Conservation (phyloP, 345 rosid genomes). For the Melastoma malabathricum region DNA sequence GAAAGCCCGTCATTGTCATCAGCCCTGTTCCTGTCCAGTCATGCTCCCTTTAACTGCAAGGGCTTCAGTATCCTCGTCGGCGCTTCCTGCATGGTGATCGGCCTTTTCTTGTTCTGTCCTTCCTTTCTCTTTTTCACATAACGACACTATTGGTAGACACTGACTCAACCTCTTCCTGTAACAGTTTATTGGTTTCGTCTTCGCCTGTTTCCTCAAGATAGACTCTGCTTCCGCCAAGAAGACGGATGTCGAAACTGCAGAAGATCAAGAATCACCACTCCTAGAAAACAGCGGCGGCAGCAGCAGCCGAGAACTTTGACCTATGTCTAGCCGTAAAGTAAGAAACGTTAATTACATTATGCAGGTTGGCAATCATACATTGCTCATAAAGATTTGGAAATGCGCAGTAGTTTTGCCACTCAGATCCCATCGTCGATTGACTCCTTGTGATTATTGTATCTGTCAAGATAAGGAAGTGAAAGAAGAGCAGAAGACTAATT, state of each 20-base stretch:
- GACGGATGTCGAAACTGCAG: conserved; percentile 4
- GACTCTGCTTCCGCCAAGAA: conserved; percentile 7
- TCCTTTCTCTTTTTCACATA: background rate
- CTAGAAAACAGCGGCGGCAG: background rate
- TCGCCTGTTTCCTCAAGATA: conserved; percentile 20
- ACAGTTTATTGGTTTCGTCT: conserved; percentile 6
- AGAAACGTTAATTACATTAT: no score
- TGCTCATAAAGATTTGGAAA: no score
- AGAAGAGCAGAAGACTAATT: no score
- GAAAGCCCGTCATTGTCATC: background rate
- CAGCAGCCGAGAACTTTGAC: background rate
- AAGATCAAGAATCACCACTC: conserved; percentile 28
- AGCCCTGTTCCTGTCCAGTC: conserved; percentile 34
- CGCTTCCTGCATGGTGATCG: conserved; percentile 35
- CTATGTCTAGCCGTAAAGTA: background rate
- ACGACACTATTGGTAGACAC: conserved; percentile 9
- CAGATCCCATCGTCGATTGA: no score
- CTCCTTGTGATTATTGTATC: no score
- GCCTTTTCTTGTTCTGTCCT: background rate
- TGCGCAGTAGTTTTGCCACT: no score
- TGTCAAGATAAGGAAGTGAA: no score
- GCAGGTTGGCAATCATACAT: no score
- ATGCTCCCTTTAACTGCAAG: conserved; percentile 42
- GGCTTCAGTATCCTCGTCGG: conserved; percentile 39
- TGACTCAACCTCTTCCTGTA: conserved; percentile 6